Evolutionary conservation across 345 rosid genomes (phyloP), one percentile per base, ranked within the genome.

Genomic region (Dipteronia sinensis): DNA sequence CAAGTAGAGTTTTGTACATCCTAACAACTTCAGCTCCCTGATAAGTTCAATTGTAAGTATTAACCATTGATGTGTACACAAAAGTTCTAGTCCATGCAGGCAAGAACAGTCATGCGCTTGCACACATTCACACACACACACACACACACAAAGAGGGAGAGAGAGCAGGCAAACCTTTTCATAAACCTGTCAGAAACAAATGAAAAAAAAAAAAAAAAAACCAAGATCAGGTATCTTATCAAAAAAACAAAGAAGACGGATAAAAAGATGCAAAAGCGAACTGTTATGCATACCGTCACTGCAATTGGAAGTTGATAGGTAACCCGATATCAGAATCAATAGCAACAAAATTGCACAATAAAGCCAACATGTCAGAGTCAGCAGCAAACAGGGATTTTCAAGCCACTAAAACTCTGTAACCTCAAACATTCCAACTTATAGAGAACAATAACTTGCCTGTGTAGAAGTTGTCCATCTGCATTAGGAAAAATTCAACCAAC

Each of bases 21-120:
- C 98, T 88, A 69, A 97, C 99, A 75, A 94, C 99, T 88, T 97
- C 98, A 79, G 98, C 99, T 86, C 99, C 99, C 99, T 97, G 82
- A 75, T 44, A 80, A 70, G 70, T 71, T 66, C 59, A 10, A 81
- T n/a, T 49, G 53, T 25, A 34, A 19, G 67, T 51, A 63, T 56
- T 55, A 79, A 65, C 27, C 44, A 65, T 80, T 66, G 44, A 79
- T 31, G 65, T 25, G 19, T 82, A 69, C 83, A 62, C 22, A 49
- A 59, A 38, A 23, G 73, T 63, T 65, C 58, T 67, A 63, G 38
- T 51, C 42, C 65, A 67, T 58, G 73, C 17, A 64, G 61, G 75
- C 42, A 55, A n/a, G 44, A 47, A 59, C 20, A 59, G 22, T 12
- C 38, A 25, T 40, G n/a, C 7, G 13, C 69, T 44, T 34, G 31